Percentiles rank a stretch among this genome's conserved stretches.
These are phyloP conservation scores for Dendrocalamus latiflorus DNA, from an alignment of 202 grass and related monocot species.

Conservation along the genomic window DNA sequence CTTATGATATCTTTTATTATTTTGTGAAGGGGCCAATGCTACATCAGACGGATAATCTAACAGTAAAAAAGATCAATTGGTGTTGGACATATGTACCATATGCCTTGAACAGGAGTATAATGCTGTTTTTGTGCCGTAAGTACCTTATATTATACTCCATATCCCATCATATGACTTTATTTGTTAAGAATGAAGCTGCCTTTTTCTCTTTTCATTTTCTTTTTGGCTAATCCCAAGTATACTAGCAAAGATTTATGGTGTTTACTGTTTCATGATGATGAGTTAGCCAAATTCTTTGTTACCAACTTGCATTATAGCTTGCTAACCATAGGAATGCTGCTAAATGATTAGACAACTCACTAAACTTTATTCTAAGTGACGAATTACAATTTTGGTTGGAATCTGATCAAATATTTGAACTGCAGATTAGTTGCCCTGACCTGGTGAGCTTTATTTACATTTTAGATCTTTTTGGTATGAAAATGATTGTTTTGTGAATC, in stretches of 20 bases:
- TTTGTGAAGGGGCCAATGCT: conserved; percentile 48
- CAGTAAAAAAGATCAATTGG: conserved; percentile 58
- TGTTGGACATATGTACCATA: conserved; percentile 92
- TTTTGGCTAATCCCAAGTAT: neutral
- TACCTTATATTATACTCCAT: conserved; percentile 20
- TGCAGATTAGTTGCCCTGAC: neutral
- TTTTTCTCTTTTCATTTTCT: neutral
- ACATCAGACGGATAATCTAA: conserved; percentile 42
- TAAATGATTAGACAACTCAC: neutral
- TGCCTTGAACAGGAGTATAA: conserved; percentile 99
- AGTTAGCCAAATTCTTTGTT: neutral
- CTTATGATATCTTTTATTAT: conserved; percentile 22
- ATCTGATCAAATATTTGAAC: conserved; percentile 4
- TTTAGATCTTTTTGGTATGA: too few species aligned
- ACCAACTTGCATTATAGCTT: neutral
- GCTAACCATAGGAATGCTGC: neutral
- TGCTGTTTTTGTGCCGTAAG: conserved; percentile 99
- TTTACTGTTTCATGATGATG: neutral
- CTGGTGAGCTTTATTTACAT: too few species aligned
- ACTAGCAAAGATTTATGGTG: neutral
- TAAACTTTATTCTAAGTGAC: neutral
- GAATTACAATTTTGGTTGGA: neutral
- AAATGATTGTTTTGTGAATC: too few species aligned
- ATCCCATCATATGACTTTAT: conserved; percentile 10
- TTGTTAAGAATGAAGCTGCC: neutral